phyloP scores from a whole-genome alignment of 192 early-diverging fungal species.

The Coemansia javaensis region DNA sequence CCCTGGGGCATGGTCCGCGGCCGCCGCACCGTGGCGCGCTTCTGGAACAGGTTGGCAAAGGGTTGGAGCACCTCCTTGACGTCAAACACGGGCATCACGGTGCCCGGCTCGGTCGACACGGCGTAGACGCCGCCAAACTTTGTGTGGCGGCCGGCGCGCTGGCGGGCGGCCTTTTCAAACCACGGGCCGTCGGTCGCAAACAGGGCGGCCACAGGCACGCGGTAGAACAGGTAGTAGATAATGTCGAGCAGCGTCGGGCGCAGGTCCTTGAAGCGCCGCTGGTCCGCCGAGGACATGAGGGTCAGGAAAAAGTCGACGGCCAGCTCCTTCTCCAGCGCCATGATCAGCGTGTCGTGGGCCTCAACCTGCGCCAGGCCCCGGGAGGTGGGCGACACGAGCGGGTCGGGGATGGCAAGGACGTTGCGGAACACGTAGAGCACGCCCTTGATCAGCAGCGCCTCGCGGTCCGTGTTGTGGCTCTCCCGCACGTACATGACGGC shows the following conservation, averaged over 20 bases:
- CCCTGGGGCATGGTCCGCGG: too few relatives aligned
- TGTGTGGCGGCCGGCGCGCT: constrained; percentile 52
- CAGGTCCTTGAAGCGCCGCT: constrained; percentile 51
- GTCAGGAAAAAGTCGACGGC: constrained; percentile 67
- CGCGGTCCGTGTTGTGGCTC: constrained; percentile 12
- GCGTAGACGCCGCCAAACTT: constrained; percentile 67
- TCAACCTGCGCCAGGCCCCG: constrained; percentile 54
- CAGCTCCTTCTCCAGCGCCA: constrained; percentile 54
- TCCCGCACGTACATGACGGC: constrained; percentile 31
- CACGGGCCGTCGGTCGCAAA: constrained; percentile 22
- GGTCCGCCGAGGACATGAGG: constrained; percentile 59
- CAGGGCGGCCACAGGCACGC: constrained; percentile 31
- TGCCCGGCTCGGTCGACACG: constrained; percentile 43
- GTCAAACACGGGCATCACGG: constrained; percentile 45
- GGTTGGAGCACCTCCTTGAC: constrained; percentile 34
- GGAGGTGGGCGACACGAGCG: constrained; percentile 54
- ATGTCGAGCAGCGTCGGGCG: constrained; percentile 41
- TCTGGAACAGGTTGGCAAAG: constrained; percentile 38
- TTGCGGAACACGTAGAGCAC: constrained; percentile 76
- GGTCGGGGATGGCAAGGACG: constrained; percentile 73
- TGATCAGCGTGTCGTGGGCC: constrained; percentile 64
- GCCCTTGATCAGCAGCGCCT: constrained; percentile 45
- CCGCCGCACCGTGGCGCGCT: constrained; percentile 2
- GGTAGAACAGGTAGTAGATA: constrained; percentile 45
- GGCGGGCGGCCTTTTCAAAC: constrained; percentile 14